Evolutionary conservation across 345 rosid genomes (phyloP).

Genomic region (Syzygium aqueum): DNA sequence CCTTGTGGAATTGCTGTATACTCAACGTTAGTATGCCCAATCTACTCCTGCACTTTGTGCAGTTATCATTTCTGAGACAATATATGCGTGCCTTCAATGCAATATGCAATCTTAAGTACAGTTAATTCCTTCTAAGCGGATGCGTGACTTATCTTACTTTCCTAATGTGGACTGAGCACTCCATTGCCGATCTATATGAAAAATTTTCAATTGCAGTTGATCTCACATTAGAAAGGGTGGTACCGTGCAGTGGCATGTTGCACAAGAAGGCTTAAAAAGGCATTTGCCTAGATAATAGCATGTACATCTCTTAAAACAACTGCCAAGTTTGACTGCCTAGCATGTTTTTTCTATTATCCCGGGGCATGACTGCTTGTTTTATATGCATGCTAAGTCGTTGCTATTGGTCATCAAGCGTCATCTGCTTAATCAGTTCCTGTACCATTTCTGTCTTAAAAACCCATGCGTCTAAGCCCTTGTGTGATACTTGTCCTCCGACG

Average conservation of each 20-base stretch:
- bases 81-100: not conserved
- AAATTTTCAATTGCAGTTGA: not conserved
- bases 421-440: not conserved
- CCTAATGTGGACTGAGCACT: not conserved
- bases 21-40: conserved; percentile 67
- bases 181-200: not conserved
- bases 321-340: not conserved
- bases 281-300: not conserved
- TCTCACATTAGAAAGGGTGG: not conserved
- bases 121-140: not conserved
- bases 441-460: not conserved
- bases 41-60: not conserved
- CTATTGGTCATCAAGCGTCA: not conserved
- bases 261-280: not conserved
- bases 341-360: not conserved
- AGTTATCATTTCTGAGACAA: not conserved
- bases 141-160: not conserved
- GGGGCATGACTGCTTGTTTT: not conserved
- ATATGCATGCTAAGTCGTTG: not conserved
- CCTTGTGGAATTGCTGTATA: conserved; percentile 89
- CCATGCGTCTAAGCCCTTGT: not conserved
- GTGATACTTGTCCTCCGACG: not conserved
- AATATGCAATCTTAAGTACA: not conserved
- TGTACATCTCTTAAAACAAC: not conserved
- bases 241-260: not conserved